phyloP scores from a whole-genome alignment of 257 asterid species.

The Solanum appendiculatum region DNA sequence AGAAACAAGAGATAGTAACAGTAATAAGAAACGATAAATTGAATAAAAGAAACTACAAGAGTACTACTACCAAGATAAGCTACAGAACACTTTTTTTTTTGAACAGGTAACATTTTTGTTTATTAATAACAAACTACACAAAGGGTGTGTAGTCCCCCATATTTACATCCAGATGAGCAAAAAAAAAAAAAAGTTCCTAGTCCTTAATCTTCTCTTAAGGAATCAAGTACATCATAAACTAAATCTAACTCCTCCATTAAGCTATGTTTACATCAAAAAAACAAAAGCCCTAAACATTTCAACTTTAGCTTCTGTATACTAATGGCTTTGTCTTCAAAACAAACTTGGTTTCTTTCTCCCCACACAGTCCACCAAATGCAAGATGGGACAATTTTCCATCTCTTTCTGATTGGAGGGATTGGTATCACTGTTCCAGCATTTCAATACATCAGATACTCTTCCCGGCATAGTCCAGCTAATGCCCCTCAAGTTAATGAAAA shows the following conservation, averaged over 20 bases:
- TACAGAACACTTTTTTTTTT: too few relatives aligned
- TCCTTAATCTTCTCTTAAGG: not conserved
- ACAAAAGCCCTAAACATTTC: not conserved
- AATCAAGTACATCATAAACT: not conserved
- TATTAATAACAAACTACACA: too few relatives aligned
- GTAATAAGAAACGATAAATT: too few relatives aligned
- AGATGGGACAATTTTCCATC: not conserved
- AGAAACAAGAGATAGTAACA: too few relatives aligned
- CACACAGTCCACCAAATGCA: not conserved
- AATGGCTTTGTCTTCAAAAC: not conserved
- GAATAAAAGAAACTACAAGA: too few relatives aligned
- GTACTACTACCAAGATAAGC: too few relatives aligned
- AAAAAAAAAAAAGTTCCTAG: not conserved
- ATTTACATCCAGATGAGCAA: not conserved
- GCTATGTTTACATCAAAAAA: not conserved
- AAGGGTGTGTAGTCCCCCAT: not conserved
- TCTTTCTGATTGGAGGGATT: not conserved
- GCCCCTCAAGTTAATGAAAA: too few relatives aligned
- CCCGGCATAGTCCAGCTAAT: too few relatives aligned
- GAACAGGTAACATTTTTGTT: too few relatives aligned
- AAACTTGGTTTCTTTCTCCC: not conserved
- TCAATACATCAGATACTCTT: too few relatives aligned
- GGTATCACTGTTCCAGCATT: not conserved
- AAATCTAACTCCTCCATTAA: not conserved
- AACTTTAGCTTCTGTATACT: not conserved